These are phyloP conservation scores for Candida sphagnicola DNA, from an alignment of 805 yeast genomes.

Conservation along the genomic window DNA sequence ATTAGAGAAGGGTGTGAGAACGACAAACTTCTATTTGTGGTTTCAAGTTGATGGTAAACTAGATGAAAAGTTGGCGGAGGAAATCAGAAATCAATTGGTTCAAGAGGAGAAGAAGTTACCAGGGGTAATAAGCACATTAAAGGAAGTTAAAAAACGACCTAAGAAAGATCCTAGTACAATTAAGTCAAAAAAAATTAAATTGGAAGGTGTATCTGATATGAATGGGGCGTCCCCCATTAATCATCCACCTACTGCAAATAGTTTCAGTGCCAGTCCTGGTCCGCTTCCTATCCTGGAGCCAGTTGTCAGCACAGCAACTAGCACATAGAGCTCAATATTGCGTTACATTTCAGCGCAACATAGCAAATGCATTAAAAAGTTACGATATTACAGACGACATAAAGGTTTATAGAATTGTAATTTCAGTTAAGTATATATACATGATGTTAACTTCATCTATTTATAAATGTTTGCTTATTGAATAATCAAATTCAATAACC, in stretches of 20 bases:
- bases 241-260: background rate
- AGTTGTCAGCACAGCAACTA: too few species aligned
- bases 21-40: constrained; percentile 70
- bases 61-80: constrained; percentile 65
- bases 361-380: too few species aligned
- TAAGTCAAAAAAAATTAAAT: constrained; percentile 13
- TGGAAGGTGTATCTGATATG: constrained; percentile 4
- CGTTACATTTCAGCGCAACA: too few species aligned
- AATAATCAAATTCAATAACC: constrained; percentile 22
- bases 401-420: too few species aligned
- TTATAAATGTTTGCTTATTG: too few species aligned
- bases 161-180: constrained; percentile 21
- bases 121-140: constrained; percentile 22
- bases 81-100: constrained; percentile 52
- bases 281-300: too few species aligned
- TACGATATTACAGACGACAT: too few species aligned
- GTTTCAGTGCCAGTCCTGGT: background rate
- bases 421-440: too few species aligned
- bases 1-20: constrained; percentile 55
- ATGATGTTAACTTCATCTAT: too few species aligned
- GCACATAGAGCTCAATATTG: too few species aligned
- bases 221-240: background rate
- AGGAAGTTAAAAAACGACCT: constrained; percentile 29
- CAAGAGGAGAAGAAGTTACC: constrained; percentile 48
- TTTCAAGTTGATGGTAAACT: constrained; percentile 74